Evolutionary conservation across 2,329 filamentous ascomycete genomes (phyloP).

Genomic region (Talaromyces sp.): DNA sequence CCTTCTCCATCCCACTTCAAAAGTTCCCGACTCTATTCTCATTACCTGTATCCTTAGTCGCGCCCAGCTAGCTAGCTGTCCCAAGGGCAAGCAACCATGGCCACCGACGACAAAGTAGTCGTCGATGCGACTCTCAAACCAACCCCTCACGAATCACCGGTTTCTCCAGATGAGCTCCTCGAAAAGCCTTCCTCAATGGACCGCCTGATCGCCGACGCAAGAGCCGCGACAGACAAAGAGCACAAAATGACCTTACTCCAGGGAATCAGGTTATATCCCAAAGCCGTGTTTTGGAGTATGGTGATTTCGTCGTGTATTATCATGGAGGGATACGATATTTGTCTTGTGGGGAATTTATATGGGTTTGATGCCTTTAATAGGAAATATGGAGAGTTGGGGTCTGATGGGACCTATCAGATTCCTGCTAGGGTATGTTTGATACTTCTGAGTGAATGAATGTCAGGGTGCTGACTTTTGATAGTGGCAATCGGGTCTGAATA

Average conservation of each 20-base stretch:
- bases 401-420: slow-evolving; percentile 36
- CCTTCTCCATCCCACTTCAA: not conserved
- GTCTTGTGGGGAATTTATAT: slow-evolving; percentile 76
- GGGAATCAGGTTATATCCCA: slow-evolving; percentile 76
- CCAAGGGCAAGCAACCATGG: not conserved
- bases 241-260: slow-evolving; percentile 68
- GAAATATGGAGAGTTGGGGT: slow-evolving; percentile 35
- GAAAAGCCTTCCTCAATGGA: slow-evolving; percentile 24
- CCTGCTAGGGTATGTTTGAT: slow-evolving; percentile 33
- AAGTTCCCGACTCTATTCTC: not conserved
- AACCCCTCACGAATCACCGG: not conserved
- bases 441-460: too few relatives aligned
- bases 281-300: slow-evolving; percentile 77
- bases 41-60: too few relatives aligned
- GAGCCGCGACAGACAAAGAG: slow-evolving; percentile 42
- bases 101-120: not conserved
- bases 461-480: slow-evolving; percentile 15
- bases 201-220: slow-evolving; percentile 38
- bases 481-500: slow-evolving; percentile 45
- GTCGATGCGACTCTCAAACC: not conserved
- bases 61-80: not conserved
- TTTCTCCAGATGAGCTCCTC: not conserved
- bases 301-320: slow-evolving; percentile 85
- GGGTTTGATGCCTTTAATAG: slow-evolving; percentile 38
- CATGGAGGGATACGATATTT: slow-evolving; percentile 88